These are phyloP conservation scores for Boletus vermiculosoides DNA, from an alignment of 768 basidiomycete genomes.

Conservation along the genomic window DNA sequence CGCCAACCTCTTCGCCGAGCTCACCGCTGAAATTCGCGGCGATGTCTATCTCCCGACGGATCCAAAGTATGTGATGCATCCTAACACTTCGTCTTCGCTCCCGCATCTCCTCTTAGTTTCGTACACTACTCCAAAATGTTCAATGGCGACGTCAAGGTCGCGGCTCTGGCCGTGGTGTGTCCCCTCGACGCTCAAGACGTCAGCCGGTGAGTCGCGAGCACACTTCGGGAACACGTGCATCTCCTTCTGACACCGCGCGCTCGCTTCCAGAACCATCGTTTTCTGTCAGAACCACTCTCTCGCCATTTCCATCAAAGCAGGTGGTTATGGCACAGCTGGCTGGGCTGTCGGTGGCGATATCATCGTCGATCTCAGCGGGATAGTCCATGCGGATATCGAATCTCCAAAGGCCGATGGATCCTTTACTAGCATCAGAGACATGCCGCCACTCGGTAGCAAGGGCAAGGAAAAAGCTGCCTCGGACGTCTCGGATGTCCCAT, in stretches of 20 bases:
- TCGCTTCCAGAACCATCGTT: slow-evolving; percentile 50
- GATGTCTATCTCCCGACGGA: slow-evolving; percentile 45
- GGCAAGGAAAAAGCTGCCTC: slow-evolving; percentile 44
- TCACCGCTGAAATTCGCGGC: slow-evolving; percentile 46
- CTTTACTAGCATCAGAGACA: slow-evolving; percentile 61
- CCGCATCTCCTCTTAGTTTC: slow-evolving; percentile 23
- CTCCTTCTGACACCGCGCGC: slow-evolving; percentile 1
- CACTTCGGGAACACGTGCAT: slow-evolving; percentile 3
- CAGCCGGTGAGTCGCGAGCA: slow-evolving; percentile 60
- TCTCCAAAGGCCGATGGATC: slow-evolving; percentile 49
- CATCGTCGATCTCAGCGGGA: slow-evolving; percentile 73
- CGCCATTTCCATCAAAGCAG: slow-evolving; percentile 81
- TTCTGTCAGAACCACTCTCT: slow-evolving; percentile 74
- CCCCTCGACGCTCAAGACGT: slow-evolving; percentile 81
- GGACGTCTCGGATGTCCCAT: slow-evolving; percentile 8
- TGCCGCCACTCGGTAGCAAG: slow-evolving; percentile 50
- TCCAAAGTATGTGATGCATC: slow-evolving; percentile 34
- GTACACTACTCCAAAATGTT: slow-evolving; percentile 49
- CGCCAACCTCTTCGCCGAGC: slow-evolving; percentile 42
- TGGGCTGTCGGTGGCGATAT: slow-evolving; percentile 88
- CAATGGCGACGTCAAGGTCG: slow-evolving; percentile 70
- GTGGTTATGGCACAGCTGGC: slow-evolving; percentile 88
- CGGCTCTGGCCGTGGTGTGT: slow-evolving; percentile 62
- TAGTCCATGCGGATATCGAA: slow-evolving; percentile 70
- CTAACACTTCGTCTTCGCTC: background rate